Conservation (phyloP, 257 asterid species). For the Nicotiana benthamiana region DNA sequence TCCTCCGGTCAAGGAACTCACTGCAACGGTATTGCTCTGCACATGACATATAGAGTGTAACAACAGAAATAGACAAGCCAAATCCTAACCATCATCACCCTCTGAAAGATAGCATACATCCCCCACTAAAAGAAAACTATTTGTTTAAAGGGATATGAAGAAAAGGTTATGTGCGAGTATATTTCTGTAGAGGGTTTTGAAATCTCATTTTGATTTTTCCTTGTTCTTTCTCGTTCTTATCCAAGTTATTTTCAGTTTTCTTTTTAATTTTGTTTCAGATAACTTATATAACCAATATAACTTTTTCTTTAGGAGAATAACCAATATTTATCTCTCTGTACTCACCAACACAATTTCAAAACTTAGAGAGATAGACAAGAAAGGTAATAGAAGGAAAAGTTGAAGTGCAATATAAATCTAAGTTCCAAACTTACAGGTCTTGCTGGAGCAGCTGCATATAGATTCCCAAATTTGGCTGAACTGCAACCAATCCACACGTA, state of each 20-base stretch:
- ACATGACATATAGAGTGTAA: conserved; percentile 11
- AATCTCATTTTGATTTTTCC: not conserved
- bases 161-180: not conserved
- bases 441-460: conserved; percentile 78
- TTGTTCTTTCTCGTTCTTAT: not conserved
- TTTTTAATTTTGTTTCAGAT: not conserved
- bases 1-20: conserved; percentile 71
- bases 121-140: not conserved
- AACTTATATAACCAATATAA: not conserved
- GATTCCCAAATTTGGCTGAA: conserved; percentile 79
- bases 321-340: not conserved
- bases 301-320: not conserved
- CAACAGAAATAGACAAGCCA: not conserved
- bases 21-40: conserved; percentile 60
- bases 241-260: not conserved
- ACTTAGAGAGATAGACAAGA: not conserved
- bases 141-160: not conserved
- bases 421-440: conserved; percentile 57
- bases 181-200: not conserved
- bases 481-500: conserved; percentile 90
- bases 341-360: not conserved
- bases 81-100: not conserved
- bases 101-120: not conserved
- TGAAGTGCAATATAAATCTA: not conserved
- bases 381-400: not conserved